These are phyloP conservation scores for Microthlaspi erraticum DNA, from an alignment of 345 rosid species.

Conservation along the genomic window DNA sequence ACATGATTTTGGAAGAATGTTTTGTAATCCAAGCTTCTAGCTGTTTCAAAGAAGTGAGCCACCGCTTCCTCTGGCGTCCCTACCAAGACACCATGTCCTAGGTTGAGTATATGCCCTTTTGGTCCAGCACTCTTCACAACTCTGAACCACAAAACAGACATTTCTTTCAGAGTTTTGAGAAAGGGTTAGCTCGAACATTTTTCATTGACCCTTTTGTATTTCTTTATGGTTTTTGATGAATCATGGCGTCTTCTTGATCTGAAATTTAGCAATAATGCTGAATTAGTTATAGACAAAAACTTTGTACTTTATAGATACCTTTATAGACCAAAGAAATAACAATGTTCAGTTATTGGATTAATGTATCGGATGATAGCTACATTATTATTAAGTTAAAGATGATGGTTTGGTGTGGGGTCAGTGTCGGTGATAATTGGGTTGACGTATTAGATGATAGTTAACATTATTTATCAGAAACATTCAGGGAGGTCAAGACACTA, in stretches of 20 bases:
- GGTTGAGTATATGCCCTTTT: constrained; percentile 84
- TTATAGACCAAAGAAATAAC: constrained; percentile 5
- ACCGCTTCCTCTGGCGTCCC: constrained; percentile 97
- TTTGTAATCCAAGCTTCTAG: constrained; percentile 66
- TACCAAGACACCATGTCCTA: constrained; percentile 91
- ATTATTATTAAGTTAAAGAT: background rate
- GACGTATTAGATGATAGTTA: constrained; percentile 46
- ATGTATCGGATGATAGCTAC: constrained; percentile 30
- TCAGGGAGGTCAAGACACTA: constrained; percentile 1
- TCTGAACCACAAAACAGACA: constrained; percentile 47
- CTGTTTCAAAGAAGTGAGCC: constrained; percentile 85
- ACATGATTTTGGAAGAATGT: constrained; percentile 48
- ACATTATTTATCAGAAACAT: constrained; percentile 42
- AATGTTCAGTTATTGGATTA: constrained; percentile 26
- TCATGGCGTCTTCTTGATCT: constrained; percentile 37
- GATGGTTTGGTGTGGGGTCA: constrained; percentile 24
- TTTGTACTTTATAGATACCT: constrained; percentile 29
- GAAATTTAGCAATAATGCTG: constrained; percentile 40
- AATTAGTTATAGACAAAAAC: constrained; percentile 9
- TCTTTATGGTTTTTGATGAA: constrained; percentile 14
- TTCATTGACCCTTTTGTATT: constrained; percentile 43
- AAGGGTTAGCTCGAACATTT: constrained; percentile 18
- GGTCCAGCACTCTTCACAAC: constrained; percentile 86
- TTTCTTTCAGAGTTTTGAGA: constrained; percentile 10
- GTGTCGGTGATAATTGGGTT: constrained; percentile 37